Conservation (phyloP, 2,329 filamentous ascomycete species). For the Leptographium procerum region DNA sequence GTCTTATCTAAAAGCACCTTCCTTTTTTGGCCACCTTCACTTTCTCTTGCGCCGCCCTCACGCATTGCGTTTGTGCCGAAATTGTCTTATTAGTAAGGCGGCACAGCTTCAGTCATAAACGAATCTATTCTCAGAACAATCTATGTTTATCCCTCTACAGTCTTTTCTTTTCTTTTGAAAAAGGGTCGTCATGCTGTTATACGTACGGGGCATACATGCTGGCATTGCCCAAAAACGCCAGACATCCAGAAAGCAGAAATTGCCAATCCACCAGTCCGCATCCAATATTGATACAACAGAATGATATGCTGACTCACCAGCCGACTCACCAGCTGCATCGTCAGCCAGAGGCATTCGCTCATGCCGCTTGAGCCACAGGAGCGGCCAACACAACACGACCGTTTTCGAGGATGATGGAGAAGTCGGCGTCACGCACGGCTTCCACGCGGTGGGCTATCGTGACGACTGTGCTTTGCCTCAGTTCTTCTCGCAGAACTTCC, state of each 20-base stretch:
- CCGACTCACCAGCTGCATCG: neutral
- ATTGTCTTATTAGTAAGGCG: too few relatives aligned
- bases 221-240: too few relatives aligned
- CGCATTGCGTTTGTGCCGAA: too few relatives aligned
- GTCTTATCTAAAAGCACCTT: neutral
- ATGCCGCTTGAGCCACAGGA: neutral
- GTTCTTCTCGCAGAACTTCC: conserved; percentile 42
- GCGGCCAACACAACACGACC: conserved; percentile 31
- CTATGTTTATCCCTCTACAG: too few relatives aligned
- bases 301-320: neutral
- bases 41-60: too few relatives aligned
- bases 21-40: neutral
- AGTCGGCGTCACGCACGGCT: conserved; percentile 48
- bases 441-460: conserved; percentile 56
- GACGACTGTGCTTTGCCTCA: conserved; percentile 47
- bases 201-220: too few relatives aligned
- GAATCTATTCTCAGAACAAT: too few relatives aligned
- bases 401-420: conserved; percentile 39
- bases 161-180: too few relatives aligned
- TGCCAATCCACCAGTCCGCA: too few relatives aligned
- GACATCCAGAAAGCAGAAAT: too few relatives aligned
- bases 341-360: neutral
- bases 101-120: too few relatives aligned
- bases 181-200: too few relatives aligned
- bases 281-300: neutral